Base-by-base conservation (phyloP, 192 early-diverging fungal genomes). In the Chytriomyces sp. region DNA sequence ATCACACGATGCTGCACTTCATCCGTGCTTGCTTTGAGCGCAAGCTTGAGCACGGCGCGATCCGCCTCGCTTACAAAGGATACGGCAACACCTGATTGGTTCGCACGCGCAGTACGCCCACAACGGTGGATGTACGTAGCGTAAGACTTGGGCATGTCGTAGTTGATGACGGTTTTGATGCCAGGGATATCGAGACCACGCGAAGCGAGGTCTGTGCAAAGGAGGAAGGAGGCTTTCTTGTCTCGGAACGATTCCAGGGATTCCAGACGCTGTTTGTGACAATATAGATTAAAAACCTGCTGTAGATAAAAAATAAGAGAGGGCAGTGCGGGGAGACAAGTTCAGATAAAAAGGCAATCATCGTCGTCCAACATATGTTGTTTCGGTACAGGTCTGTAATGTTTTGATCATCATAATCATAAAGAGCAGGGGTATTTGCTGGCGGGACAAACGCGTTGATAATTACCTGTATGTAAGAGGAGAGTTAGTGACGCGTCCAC, bases 151-250 rank as follows among this genome's bases (percentile, higher is more conserved):
- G 98, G 98, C 94, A 98, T 98, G 58, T 96, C 93, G 81, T 93
- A 98, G 84, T 99, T 98, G 81, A 99, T 98, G 55, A 99, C 96
- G 3, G 93, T 95, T 54, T 96, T 90, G 70, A 99, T 91, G 14
- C 95, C 96, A 74, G 91, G 89, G 75, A 99, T 96, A 81, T 99
- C 98, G 37, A 99, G 85, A 81, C 98, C 98, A 78, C 98, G 88
- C 5, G 93, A 91, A 4, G 98, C 98, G 36, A 99, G 79, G 86
- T 99, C 95, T 0, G 98, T 99, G 4, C 94, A 94, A 72, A 99
- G 84, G 74, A 99, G 78, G 77, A 88, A 97, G 71, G 96, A 93
- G 4, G 92, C 90, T 66, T 91, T 81, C 17, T 86, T 82, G 74
- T 94, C 92, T 17, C 94, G 86, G 85, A 99, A 99, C 52, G 83